A percentile compares a stretch with the other conserved stretches of the same genome.
Evolutionary conservation across 208 protist genomes (phyloP).

Genomic region (Trypanosoma scelopori): DNA sequence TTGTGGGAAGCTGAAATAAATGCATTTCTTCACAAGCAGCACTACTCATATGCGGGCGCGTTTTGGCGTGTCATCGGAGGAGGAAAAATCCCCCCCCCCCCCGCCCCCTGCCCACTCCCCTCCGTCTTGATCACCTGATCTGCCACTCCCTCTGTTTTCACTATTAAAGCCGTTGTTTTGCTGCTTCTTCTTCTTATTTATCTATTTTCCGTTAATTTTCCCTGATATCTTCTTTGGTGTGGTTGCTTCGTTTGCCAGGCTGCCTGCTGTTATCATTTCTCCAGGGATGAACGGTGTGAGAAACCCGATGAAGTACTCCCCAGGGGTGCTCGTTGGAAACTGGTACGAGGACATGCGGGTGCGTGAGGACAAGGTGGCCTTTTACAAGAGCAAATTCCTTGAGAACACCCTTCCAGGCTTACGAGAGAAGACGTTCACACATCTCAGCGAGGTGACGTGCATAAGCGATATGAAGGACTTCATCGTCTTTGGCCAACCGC

Average conservation of each 20-base stretch:
- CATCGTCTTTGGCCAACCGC: slow-evolving; percentile 52
- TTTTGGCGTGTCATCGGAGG: too few species aligned
- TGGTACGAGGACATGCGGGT: slow-evolving; percentile 85
- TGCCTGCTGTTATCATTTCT: too few species aligned
- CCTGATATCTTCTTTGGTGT: background rate
- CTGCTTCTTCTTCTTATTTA: slow-evolving; percentile 16
- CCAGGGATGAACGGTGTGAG: slow-evolving; percentile 31
- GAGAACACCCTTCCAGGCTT: background rate
- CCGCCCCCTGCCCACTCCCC: too few species aligned
- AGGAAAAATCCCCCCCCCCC: too few species aligned
- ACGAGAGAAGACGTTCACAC: slow-evolving; percentile 2
- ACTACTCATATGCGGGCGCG: too few species aligned
- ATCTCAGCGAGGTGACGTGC: slow-evolving; percentile 38
- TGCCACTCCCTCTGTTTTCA: slow-evolving; percentile 11
- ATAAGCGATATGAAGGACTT: slow-evolving; percentile 28
- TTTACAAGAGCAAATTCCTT: slow-evolving; percentile 47
- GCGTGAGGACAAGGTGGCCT: slow-evolving; percentile 62
- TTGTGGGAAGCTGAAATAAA: slow-evolving; percentile 44
- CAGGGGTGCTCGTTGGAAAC: slow-evolving; percentile 84
- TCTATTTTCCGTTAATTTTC: slow-evolving; percentile 6
- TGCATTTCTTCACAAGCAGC: slow-evolving; percentile 8
- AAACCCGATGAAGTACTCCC: slow-evolving; percentile 64
- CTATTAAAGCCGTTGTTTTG: too few species aligned
- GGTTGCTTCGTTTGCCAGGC: background rate
- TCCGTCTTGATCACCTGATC: too few species aligned